Base-by-base conservation (phyloP, 164 flowering plant genomes). In the Magnolia kwangsiensis region DNA sequence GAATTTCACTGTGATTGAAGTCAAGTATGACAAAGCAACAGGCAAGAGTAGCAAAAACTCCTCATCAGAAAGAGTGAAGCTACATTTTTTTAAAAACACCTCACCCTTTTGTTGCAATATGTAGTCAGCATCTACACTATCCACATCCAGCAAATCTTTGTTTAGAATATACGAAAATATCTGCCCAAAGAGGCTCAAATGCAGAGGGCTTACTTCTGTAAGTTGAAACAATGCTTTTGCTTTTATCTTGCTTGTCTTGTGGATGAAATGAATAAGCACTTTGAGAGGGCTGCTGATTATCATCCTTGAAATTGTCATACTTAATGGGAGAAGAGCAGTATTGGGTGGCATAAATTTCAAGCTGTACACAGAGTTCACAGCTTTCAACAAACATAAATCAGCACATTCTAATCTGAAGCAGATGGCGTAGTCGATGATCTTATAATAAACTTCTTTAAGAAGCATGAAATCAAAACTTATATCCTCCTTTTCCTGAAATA, bases 11-110 rank as follows among this genome's bases (percentile, higher is more conserved):
- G 72, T 67, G 75, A 80, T 63, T 49, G 86, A 85, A 49, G 82
- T 74, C 77, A 96, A 72, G 82, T 80, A 93, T 64, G 84, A 82
- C 64, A 85, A 70, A 75, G 89, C 87, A 82, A 87, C 86, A 67
- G 99, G 98, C 76, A 96, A 83, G 77, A 92, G 95, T 87, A 96
- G 81, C 79, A 95, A 21, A 67, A 81, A 81, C n/a, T 88, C 87
- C 66, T 87, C 86, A 81, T 86, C 87, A 55, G 93, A 83, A 83
- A 81, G 77, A 64, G 72, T 69, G 78, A 16, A 8, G 21, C 10
- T 69, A 78, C 29, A 55, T 58, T 70, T 75, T 31, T 67, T 76
- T 71, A 74, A 82, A 67, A 27, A 72, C 72, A 27, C 1, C 64
- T 61, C 74, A 9, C 61, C 76, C n/a, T 74, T 72, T 21, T 20